These are phyloP conservation scores for Backusella liffmaniae DNA, from an alignment of 192 early-diverging fungal genomes.

Conservation along the genomic window DNA sequence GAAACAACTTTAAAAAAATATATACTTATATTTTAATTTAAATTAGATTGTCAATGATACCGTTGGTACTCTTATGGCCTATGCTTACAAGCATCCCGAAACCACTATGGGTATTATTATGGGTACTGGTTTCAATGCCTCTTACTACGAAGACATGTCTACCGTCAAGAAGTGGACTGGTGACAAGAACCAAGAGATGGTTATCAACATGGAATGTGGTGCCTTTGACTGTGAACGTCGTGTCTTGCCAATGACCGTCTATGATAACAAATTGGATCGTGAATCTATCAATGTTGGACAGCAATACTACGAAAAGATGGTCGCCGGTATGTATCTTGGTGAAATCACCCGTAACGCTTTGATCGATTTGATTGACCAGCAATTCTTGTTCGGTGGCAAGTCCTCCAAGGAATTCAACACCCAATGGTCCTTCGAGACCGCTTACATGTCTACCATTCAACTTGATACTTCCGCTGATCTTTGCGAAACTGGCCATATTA, in stretches of 20 bases:
- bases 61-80: conserved; percentile 86
- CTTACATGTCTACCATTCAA: conserved; percentile 71
- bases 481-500: conserved; percentile 56
- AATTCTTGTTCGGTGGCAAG: conserved; percentile 70
- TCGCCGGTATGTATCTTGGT: conserved; percentile 93
- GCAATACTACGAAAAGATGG: conserved; percentile 92
- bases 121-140: conserved; percentile 90
- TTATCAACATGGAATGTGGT: conserved; percentile 96
- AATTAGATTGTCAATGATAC: conserved; percentile 90
- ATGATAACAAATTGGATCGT: conserved; percentile 82
- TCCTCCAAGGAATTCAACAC: conserved; percentile 62
- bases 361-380: conserved; percentile 74
- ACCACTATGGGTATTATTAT: conserved; percentile 88
- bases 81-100: conserved; percentile 77
- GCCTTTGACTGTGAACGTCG: conserved; percentile 77
- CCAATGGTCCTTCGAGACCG: conserved; percentile 74
- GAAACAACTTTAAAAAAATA: not conserved
- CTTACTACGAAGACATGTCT: conserved; percentile 54
- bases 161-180: conserved; percentile 46
- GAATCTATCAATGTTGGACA: conserved; percentile 77
- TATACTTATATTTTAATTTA: not conserved
- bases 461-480: conserved; percentile 65
- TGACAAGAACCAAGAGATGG: conserved; percentile 60
- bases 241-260: conserved; percentile 79
- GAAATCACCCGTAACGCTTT: conserved; percentile 80